Evolutionary conservation across 192 early-diverging fungal species (phyloP).

Genomic region (Coemansia sp.): DNA sequence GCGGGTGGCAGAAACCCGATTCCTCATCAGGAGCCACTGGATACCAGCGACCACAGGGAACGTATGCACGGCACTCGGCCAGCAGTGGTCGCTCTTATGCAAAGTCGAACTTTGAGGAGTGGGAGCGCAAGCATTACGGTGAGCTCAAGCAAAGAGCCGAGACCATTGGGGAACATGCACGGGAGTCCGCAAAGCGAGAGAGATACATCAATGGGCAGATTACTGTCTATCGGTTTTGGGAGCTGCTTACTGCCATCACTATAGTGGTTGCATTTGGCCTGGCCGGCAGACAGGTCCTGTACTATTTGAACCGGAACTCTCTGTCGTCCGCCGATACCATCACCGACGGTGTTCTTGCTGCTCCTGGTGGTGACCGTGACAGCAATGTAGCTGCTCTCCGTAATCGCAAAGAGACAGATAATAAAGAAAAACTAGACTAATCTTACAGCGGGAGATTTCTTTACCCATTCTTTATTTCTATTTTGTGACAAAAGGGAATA

Average conservation of each 20-base stretch:
- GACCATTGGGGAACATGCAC: constrained; percentile 22
- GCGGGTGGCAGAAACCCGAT: background rate
- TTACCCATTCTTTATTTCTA: background rate
- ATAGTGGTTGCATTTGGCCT: constrained; percentile 42
- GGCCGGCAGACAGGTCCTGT: constrained; percentile 7
- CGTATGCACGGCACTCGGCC: constrained; percentile 21
- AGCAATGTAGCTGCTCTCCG: background rate
- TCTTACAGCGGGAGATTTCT: background rate
- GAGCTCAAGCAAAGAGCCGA: constrained; percentile 35
- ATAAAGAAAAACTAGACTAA: background rate
- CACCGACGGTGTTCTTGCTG: background rate
- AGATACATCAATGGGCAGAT: constrained; percentile 36
- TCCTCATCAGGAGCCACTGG: background rate
- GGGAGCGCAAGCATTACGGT: constrained; percentile 51
- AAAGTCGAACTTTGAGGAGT: constrained; percentile 53
- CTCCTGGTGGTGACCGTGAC: background rate
- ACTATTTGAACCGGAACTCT: background rate
- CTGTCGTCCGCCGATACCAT: background rate
- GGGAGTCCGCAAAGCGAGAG: constrained; percentile 8
- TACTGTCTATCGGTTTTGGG: constrained; percentile 37
- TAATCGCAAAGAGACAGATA: background rate
- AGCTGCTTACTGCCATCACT: constrained; percentile 24
- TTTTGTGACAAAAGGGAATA: background rate
- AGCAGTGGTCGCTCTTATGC: background rate
- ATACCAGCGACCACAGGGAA: constrained; percentile 27